A percentile compares a stretch with the other conserved stretches of the same genome.
Conservation (phyloP, 495 filamentous ascomycete species). For the Neohortaea acidophila region DNA sequence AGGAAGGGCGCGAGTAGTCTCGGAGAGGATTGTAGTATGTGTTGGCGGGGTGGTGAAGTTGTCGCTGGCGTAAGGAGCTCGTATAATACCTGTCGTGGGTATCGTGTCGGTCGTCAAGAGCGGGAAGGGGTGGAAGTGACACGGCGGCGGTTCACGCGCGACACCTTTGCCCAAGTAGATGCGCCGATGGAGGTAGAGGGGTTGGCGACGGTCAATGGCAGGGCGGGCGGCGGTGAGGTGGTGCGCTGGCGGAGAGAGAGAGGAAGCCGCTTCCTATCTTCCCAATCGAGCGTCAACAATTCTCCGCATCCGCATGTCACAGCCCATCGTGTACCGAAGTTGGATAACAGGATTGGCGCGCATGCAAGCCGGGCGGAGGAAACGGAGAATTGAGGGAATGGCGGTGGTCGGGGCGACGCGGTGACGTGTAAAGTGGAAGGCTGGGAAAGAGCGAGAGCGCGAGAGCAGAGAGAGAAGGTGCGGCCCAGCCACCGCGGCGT, state of each 20-base stretch:
- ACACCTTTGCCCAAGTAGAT: not conserved
- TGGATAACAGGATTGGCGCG: not conserved
- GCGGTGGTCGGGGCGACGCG: not conserved
- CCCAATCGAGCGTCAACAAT: no score
- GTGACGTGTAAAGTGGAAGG: not conserved
- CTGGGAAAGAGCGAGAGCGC: not conserved
- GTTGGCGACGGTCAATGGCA: not conserved
- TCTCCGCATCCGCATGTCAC: not conserved
- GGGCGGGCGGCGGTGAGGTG: not conserved
- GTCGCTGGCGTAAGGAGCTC: slow-evolving; percentile 41
- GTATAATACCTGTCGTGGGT: slow-evolving; percentile 43
- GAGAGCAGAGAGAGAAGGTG: not conserved
- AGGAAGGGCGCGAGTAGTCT: slow-evolving; percentile 33
- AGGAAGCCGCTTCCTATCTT: not conserved
- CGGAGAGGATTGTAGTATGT: slow-evolving; percentile 15
- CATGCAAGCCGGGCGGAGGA: not conserved
- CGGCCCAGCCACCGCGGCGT: not conserved
- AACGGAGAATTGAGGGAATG: not conserved
- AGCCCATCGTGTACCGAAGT: not conserved
- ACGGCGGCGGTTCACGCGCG: slow-evolving; percentile 18
- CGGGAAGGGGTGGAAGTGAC: slow-evolving; percentile 14
- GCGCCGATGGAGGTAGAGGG: not conserved
- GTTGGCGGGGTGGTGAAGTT: slow-evolving; percentile 32
- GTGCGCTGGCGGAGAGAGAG: not conserved
- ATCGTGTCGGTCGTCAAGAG: slow-evolving; percentile 33